Conservation (phyloP, 805 yeast genomes). For the Candida golubevii region DNA sequence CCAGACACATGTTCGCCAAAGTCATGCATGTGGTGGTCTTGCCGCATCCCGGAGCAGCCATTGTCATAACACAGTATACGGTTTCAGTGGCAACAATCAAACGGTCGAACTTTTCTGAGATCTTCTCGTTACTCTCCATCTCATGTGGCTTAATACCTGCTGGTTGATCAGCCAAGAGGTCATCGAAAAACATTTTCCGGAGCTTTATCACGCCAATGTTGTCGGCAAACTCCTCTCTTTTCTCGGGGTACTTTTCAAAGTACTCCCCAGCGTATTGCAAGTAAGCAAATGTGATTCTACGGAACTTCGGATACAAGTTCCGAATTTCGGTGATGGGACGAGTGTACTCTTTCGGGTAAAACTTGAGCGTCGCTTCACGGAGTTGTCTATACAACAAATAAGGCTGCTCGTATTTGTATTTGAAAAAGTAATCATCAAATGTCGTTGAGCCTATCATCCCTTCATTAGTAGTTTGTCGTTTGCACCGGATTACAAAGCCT, state of each 20-base stretch:
- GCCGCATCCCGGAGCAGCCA: constrained; percentile 93
- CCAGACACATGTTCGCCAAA: constrained; percentile 48
- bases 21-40: constrained; percentile 79
- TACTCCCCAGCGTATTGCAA: constrained; percentile 60
- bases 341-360: constrained; percentile 34
- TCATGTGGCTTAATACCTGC: constrained; percentile 57
- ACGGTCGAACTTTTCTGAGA: constrained; percentile 14
- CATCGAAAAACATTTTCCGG: constrained; percentile 58
- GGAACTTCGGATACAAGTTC: constrained; percentile 40
- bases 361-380: constrained; percentile 76
- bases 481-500: constrained; percentile 87
- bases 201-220: constrained; percentile 74
- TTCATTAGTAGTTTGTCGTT: constrained; percentile 14
- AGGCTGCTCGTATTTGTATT: constrained; percentile 93
- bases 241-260: constrained; percentile 45
- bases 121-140: constrained; percentile 35
- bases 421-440: constrained; percentile 65
- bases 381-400: constrained; percentile 85
- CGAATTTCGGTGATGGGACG: constrained; percentile 26
- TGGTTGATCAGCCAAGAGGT: constrained; percentile 40
- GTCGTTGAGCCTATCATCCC: not conserved
- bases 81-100: constrained; percentile 20
- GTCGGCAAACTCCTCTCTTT: constrained; percentile 42
- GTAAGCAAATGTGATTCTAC: constrained; percentile 60
- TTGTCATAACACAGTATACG: constrained; percentile 65